Base-by-base conservation (phyloP, 345 rosid species). In the Eucalyptus tenuipes region DNA sequence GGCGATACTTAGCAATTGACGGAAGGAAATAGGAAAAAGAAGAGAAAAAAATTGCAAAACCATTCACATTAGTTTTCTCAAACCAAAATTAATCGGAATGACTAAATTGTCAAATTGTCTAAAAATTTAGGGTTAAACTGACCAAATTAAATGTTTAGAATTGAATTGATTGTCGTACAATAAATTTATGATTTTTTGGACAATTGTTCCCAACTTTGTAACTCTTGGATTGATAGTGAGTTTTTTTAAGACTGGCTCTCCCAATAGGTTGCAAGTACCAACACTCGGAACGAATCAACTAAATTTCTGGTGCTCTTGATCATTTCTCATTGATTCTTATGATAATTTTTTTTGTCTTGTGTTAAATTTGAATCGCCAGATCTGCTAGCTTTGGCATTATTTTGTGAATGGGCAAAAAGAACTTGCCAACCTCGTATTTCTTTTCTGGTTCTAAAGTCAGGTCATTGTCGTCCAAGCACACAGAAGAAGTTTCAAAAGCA, bases 1-100 rank as follows among this genome's bases (percentile, higher is more conserved):
- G 1, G 1, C 3, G 2, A 66, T 10, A 18, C 75, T 5, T 0
- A 1, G 3, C 5, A 3, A 66, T 3, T 1, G 3, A 29, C 3
- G 4, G 0, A 66, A 5, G 10, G 18, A 64, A 66, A n/a, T 66
- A n/a, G 40, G 40, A 66, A 8, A 66, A 45, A 10, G 48, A 20
- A 53, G 12, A 29, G 8, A 7, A n/a, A 27, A 27, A n/a, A 14
- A 0, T n/a, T 7, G 40, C 3, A 66, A n/a, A 66, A n/a, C 3
- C 1, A 2, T 14, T 18, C 3, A 1, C 2, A 10, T 64, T 1
- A 64, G 3, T 14, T 3, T n/a, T n/a, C 16, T 64, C 20, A 2
- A 2, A 66, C 5, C 18, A 66, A n/a, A 66, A 66, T 66, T n/a
- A 4, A 66, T 14, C 3, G 0, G 2, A 14, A 64, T 7, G 3